These are phyloP conservation scores for Macadamia integrifolia DNA, from an alignment of 164 flowering plant genomes.

Conservation along the genomic window DNA sequence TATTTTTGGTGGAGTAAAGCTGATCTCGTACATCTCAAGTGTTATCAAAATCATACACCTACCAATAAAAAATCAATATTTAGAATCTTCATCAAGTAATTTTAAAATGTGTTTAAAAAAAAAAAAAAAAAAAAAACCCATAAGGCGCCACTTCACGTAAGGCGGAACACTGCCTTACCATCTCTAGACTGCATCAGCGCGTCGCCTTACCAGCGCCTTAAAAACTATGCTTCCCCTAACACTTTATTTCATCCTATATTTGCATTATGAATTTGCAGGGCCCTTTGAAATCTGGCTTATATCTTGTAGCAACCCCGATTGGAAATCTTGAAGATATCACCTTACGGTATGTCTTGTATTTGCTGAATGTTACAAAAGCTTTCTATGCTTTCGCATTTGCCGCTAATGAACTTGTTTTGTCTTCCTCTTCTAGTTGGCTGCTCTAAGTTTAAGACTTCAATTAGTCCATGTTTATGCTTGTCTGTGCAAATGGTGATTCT, in stretches of 20 bases:
- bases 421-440: neutral
- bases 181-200: no score
- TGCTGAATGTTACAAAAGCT: neutral
- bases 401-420: neutral
- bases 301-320: slow-evolving; percentile 91
- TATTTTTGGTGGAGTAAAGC: no score
- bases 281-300: slow-evolving; percentile 68
- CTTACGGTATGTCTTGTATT: slow-evolving; percentile 31
- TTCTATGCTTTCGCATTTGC: neutral
- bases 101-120: no score
- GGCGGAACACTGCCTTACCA: no score
- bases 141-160: no score
- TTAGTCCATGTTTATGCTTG: no score
- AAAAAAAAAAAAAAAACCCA: no score
- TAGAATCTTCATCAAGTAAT: no score
- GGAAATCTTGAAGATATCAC: slow-evolving; percentile 98
- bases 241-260: neutral
- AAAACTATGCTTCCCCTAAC: neutral
- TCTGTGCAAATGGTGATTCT: no score
- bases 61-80: no score
- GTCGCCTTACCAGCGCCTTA: neutral
- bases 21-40: no score
- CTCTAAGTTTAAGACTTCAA: neutral
- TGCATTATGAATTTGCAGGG: slow-evolving; percentile 29
- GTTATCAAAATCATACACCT: no score